Conservation (phyloP, 495 filamentous ascomycete species). For the Sporormia fimetaria region DNA sequence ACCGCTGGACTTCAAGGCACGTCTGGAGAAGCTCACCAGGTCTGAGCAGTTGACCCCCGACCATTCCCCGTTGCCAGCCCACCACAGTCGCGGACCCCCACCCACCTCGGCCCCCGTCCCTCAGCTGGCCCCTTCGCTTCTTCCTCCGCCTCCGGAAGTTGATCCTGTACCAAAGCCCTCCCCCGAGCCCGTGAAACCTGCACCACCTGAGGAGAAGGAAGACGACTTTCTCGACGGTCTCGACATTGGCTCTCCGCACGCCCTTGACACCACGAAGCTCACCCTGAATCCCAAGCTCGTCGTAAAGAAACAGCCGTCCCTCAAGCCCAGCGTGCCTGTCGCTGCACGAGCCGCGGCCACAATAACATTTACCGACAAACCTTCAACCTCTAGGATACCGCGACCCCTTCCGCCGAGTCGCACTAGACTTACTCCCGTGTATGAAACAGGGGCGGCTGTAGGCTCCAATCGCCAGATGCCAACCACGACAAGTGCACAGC, state of each 20-base stretch:
- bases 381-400: slow-evolving; percentile 37
- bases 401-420: slow-evolving; percentile 51
- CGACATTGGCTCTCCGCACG: slow-evolving; percentile 72
- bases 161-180: neutral
- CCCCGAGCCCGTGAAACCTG: slow-evolving; percentile 23
- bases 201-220: slow-evolving; percentile 38
- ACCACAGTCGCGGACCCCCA: slow-evolving; percentile 11
- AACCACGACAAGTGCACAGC: slow-evolving; percentile 59
- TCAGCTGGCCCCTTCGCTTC: neutral
- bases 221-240: slow-evolving; percentile 83
- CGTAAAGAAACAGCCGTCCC: slow-evolving; percentile 60
- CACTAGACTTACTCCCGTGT: slow-evolving; percentile 84
- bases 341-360: slow-evolving; percentile 62
- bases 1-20: slow-evolving; percentile 66
- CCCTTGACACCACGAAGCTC: slow-evolving; percentile 66
- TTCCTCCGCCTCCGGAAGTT: slow-evolving; percentile 3
- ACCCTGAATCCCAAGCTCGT: slow-evolving; percentile 91
- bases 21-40: slow-evolving; percentile 52
- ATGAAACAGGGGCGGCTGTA: slow-evolving; percentile 74
- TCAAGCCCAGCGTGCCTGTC: slow-evolving; percentile 36
- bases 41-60: slow-evolving; percentile 24
- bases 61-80: slow-evolving; percentile 15
- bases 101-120: slow-evolving; percentile 20
- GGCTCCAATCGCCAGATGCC: slow-evolving; percentile 57
- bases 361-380: slow-evolving; percentile 79